Conservation (phyloP, 352 stramenopile species). For the Phytophthora vignae region DNA sequence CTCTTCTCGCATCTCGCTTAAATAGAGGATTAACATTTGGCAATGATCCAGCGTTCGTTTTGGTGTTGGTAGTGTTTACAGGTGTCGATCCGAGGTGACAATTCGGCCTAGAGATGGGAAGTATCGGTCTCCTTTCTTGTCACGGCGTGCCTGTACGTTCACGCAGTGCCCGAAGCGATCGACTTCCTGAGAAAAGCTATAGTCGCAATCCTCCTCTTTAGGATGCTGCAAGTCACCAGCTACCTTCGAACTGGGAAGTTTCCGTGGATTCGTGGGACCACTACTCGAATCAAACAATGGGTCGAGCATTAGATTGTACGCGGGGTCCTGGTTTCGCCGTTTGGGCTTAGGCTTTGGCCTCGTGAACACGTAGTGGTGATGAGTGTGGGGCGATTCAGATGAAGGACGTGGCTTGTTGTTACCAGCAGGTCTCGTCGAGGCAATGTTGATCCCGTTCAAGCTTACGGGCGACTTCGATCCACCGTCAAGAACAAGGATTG, state of each 20-base stretch:
- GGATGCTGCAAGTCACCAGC: slow-evolving; percentile 10
- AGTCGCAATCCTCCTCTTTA: slow-evolving; percentile 18
- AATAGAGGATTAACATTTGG: slow-evolving; percentile 25
- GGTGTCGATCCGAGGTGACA: slow-evolving; percentile 26
- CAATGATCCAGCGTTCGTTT: not conserved
- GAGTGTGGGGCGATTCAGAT: slow-evolving; percentile 11
- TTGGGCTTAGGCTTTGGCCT: slow-evolving; percentile 46
- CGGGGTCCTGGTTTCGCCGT: slow-evolving; percentile 29
- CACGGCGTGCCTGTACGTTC: slow-evolving; percentile 49
- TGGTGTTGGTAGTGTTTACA: slow-evolving; percentile 5
- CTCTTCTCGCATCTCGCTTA: slow-evolving; percentile 12
- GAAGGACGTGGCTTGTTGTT: slow-evolving; percentile 26
- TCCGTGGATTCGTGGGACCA: slow-evolving; percentile 13
- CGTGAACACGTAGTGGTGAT: slow-evolving; percentile 58
- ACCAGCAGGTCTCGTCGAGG: slow-evolving; percentile 40
- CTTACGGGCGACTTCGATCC: slow-evolving; percentile 28
- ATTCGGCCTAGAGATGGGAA: slow-evolving; percentile 57
- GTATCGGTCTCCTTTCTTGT: slow-evolving; percentile 49
- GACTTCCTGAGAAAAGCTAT: slow-evolving; percentile 52
- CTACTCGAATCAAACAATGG: slow-evolving; percentile 60
- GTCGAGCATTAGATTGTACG: slow-evolving; percentile 66
- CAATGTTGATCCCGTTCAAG: slow-evolving; percentile 42
- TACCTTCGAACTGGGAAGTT: slow-evolving; percentile 1
- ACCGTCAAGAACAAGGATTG: slow-evolving; percentile 23
- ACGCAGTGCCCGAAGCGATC: slow-evolving; percentile 58